Percentiles rank a stretch among this genome's conserved stretches.
Conservation (phyloP, 345 rosid genomes). For the Balakata baccata region DNA sequence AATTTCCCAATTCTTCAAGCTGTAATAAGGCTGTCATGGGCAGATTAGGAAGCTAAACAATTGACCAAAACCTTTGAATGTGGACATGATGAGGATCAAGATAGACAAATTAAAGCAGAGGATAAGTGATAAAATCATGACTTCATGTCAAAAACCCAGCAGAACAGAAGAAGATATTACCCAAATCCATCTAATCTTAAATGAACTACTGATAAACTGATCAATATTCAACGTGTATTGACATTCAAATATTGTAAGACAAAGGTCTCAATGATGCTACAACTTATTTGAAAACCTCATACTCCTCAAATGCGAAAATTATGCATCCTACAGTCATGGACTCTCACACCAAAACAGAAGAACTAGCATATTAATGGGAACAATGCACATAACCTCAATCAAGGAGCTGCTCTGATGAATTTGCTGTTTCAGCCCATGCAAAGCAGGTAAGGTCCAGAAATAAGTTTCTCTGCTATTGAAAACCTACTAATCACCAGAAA, state of each 20-base stretch:
- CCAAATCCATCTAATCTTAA: neutral
- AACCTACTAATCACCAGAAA: conserved; percentile 63
- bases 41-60: neutral
- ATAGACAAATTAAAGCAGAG: neutral
- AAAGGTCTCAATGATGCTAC: neutral
- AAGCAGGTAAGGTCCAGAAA: conserved; percentile 43
- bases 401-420: conserved; percentile 63
- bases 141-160: neutral
- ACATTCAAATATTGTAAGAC: neutral
- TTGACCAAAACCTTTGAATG: neutral
- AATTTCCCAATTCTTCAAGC: neutral
- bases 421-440: conserved; percentile 43
- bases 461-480: conserved; percentile 49
- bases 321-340: neutral
- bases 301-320: neutral
- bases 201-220: neutral
- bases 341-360: neutral
- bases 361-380: neutral
- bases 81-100: neutral
- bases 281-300: neutral
- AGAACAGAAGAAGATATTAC: neutral
- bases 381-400: conserved; percentile 50
- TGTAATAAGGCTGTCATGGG: neutral
- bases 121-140: neutral
- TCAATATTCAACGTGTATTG: neutral